Evolutionary conservation across 306 rosid genomes (phyloP), one percentile per base, ranked within the genome.

Genomic region (Amphicarpaea edgeworthii): DNA sequence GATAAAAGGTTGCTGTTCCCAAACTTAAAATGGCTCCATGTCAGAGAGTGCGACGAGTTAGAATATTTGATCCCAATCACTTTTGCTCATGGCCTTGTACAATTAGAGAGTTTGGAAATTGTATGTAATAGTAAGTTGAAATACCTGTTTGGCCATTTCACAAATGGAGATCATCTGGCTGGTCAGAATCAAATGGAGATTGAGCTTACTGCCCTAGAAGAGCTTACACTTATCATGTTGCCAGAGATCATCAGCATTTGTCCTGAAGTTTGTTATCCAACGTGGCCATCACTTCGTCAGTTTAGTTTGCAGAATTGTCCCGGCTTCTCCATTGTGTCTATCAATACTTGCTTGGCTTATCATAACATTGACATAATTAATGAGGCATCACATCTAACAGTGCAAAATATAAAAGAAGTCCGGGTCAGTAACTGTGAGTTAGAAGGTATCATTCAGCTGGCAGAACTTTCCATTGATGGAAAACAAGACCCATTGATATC

Each of bases 61-160:
- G 45, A 77, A 57, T 77, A 77, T 24, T 12, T 71, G 40, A 45
- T 82, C 34, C 82, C 76, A 46, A 41, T 66, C 19, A 26, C 66
- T 26, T 78, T 59, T 10, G 68, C 79, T 20, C 62, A 73, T 2
- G 68, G 50, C n/a, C 80, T 78, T 50, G 30, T 11, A 5, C 73
- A 45, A 10, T n/a, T 83, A 21, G 80, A 83, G 43, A 5, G 16
- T 46, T 55, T 83, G 23, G 12, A 20, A 1, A 20, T 83, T 41
- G 16, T 6, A 4, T 0, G 11, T 0, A 40, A 49, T 8, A 0
- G 5, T 1, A 4, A 51, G 46, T 7, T 83, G 67, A 60, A 45
- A 50, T 61, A 60, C 3, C 12, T 83, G 40, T 83, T 83, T 12
- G 70, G 69, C 21, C 63, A 55, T 58, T 5, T 42, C 41, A 30